These are phyloP conservation scores for Pholiota adiposa DNA, from an alignment of 1,284 basidiomycete genomes.

Conservation along the genomic window DNA sequence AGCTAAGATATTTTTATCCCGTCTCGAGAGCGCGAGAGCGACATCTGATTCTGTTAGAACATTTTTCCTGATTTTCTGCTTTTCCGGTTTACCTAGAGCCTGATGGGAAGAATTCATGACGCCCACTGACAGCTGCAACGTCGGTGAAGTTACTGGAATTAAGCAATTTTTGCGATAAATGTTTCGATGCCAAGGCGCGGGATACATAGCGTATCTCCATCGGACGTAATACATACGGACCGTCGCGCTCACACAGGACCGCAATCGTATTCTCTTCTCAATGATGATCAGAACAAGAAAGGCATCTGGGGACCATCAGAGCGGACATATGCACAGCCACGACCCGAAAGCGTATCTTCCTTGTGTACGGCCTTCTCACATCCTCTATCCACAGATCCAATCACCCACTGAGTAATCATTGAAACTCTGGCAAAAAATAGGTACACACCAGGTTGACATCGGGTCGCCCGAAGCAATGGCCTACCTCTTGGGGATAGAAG, in stretches of 20 bases:
- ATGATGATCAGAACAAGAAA: slow-evolving; percentile 8
- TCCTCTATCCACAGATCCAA: neutral
- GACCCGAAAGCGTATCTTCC: neutral
- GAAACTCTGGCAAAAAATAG: slow-evolving; percentile 6
- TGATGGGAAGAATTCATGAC: neutral
- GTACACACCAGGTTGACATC: slow-evolving; percentile 6
- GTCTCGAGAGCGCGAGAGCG: neutral
- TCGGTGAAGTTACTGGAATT: neutral
- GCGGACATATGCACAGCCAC: neutral
- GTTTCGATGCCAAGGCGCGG: neutral
- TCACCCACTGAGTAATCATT: slow-evolving; percentile 4
- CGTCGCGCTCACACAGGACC: neutral
- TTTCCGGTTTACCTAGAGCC: neutral
- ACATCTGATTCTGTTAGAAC: neutral
- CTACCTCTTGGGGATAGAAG: slow-evolving; percentile 11
- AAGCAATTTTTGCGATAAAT: neutral
- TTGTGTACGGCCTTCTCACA: slow-evolving; percentile 1
- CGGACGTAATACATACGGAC: neutral
- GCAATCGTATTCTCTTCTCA: neutral
- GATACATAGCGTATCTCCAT: neutral
- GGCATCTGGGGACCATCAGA: slow-evolving; percentile 1
- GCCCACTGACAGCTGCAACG: neutral
- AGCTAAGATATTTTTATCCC: neutral
- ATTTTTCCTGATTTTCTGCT: neutral
- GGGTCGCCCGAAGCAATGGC: slow-evolving; percentile 2